Base-by-base conservation (phyloP, 2,329 filamentous ascomycete species). In the Scedosporium boydii region DNA sequence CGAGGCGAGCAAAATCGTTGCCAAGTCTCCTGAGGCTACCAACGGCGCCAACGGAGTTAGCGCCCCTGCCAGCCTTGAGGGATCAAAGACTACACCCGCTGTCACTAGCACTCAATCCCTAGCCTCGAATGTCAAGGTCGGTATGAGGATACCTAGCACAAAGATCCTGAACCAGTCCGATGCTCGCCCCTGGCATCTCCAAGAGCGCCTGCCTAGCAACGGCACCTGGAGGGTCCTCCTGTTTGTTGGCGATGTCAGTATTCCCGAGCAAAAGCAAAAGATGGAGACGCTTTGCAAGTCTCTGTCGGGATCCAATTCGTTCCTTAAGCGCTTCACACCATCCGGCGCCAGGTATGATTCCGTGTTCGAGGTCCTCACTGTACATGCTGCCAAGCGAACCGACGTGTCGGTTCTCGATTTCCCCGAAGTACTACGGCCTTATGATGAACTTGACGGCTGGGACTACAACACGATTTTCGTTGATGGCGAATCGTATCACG, bases 121-220 rank as follows among this genome's bases (percentile, higher is more conserved):
- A 18, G 48, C 48, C 18, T 21, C 48, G 10, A 26, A 53, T 3
- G 48, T 53, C 18, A 53, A 53, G 23, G 7, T 53, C 0, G 84
- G 84, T 16, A 86, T 80, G 78, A 80, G 86, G 0, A 82, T 87
- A 68, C 79, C 80, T 3, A 82, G 78, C 63, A 79, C 78, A 71
- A 81, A 86, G 65, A 83, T 88, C 1, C 72, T 88, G 5, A 84
- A 82, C 64, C 85, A 88, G 66, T 71, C 78, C 2, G 77, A 80
- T 63, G 78, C 77, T 0, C 75, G 82, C 3, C 81, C 84, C 0
- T 85, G 81, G 78, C 80, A 86, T 44, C 77, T 88, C 53, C 84
- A 87, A 58, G 76, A 83, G 63, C 74, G 75, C 9, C 74, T 88
- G 21, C 78, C 75, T 41, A 79, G 77, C 18, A 80, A 86, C 67